Percentiles rank a stretch among this genome's conserved stretches.
Conservation (phyloP, 73 alveolate genomes). For the Paramecium pentaurelia region DNA sequence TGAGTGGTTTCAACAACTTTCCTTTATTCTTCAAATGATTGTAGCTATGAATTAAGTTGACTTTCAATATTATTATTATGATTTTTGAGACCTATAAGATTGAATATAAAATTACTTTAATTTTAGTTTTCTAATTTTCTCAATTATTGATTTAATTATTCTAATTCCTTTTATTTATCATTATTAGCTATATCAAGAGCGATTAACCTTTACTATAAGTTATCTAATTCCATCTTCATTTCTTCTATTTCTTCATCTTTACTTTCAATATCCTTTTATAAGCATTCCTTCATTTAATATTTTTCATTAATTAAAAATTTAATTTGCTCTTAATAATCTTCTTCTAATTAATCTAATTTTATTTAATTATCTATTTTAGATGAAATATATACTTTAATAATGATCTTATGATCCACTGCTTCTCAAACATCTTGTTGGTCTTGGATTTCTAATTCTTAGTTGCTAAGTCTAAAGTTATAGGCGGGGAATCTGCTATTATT, state of each 20-base stretch:
- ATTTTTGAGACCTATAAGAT: background rate
- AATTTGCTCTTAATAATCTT: background rate
- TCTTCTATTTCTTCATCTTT: background rate
- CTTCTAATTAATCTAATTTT: background rate
- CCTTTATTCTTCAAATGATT: background rate
- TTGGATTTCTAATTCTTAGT: background rate
- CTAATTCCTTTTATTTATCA: background rate
- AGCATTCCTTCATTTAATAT: background rate
- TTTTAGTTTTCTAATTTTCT: background rate
- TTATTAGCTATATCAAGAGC: background rate
- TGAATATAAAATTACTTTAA: background rate
- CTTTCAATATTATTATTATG: background rate
- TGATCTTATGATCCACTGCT: constrained; percentile 11
- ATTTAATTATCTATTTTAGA: background rate
- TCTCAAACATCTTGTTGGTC: background rate
- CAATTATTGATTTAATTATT: background rate
- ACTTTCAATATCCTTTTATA: background rate
- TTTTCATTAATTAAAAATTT: background rate
- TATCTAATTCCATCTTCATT: background rate
- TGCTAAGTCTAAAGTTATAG: background rate
- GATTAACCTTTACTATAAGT: background rate
- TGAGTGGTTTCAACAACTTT: background rate
- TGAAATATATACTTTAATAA: background rate
- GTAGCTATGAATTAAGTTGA: background rate
- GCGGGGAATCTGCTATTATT: background rate